Evolutionary conservation across 306 rosid species (phyloP), one percentile per base, ranked within the genome.

Genomic region (Mimosa bimucronata): DNA sequence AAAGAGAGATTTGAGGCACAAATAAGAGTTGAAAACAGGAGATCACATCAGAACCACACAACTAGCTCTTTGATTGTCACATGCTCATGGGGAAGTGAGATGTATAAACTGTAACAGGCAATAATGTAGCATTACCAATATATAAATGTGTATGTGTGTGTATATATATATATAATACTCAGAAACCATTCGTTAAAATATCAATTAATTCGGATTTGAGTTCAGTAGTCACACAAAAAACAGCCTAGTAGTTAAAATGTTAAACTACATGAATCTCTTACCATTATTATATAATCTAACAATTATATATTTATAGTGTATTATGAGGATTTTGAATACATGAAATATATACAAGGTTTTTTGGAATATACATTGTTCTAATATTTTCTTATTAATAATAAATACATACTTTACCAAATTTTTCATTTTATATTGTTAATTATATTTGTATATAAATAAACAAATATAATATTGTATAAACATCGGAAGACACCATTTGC

Each of bases 81-180:
- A 46, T 62, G 66, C 73, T 45, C 42, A 76, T 72, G 78, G 66
- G 42, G 38, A 72, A 61, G 45, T 9, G 34, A 8, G 31, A 67
- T 11, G n/a, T 30, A 31, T 21, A 31, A 64, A 30, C 12, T 53
- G 2, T 53, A 53, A 53, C 60, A 6, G 5, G 4, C 9, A 53
- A 53, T 6, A 50, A 50, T 19, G 57, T 50, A 50, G 10, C 10
- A 50, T 48, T 50, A 14, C 4, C 18, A 0, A 45, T 13, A 45
- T 13, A 44, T 13, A 41, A n/a, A n/a, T 34, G 38, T 14, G 4
- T 4, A 46, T 46, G 16, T 5, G 16, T 15, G 16, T 46, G 16
- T 46, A 46, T 48, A 48, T 5, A 16, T 16, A 16, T 16, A 16
- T 5, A 16, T 15, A 5, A 10, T 34, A 14, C 4, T 45, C 18